phyloP scores from a whole-genome alignment of 768 basidiomycete species.

The Lentinula boryana region DNA sequence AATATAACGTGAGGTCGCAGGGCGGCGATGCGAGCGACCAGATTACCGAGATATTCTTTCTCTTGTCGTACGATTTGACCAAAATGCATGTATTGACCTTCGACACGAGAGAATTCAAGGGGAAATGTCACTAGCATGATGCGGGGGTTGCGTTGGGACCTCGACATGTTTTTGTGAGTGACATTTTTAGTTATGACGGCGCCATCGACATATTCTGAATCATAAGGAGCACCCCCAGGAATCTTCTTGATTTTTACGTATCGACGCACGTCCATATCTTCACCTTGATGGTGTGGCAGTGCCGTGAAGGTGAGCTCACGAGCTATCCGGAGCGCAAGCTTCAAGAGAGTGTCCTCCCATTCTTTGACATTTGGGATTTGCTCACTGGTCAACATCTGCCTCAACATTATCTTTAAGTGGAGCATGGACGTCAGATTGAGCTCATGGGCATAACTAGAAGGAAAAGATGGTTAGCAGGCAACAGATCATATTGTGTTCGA shows the following conservation, averaged over 20 bases:
- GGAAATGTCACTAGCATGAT: slow-evolving; percentile 97
- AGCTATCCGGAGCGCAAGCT: slow-evolving; percentile 80
- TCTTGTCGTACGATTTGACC: slow-evolving; percentile 89
- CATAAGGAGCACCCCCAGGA: slow-evolving; percentile 84
- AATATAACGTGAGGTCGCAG: slow-evolving; percentile 89
- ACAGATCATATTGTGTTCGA: background rate
- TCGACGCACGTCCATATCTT: slow-evolving; percentile 90
- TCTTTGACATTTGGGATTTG: slow-evolving; percentile 75
- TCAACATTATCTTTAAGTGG: slow-evolving; percentile 86
- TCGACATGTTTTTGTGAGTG: slow-evolving; percentile 91
- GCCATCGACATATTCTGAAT: slow-evolving; percentile 96
- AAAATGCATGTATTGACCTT: slow-evolving; percentile 90
- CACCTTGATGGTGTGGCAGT: slow-evolving; percentile 68
- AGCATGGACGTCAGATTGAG: slow-evolving; percentile 82
- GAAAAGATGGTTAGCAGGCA: slow-evolving; percentile 6
- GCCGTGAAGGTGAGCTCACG: slow-evolving; percentile 76
- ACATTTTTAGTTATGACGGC: slow-evolving; percentile 98
- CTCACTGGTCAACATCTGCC: slow-evolving; percentile 83
- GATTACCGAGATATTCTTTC: slow-evolving; percentile 84
- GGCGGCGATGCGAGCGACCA: slow-evolving; percentile 86
- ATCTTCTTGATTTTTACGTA: slow-evolving; percentile 99
- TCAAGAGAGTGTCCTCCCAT: slow-evolving; percentile 85
- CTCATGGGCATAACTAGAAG: slow-evolving; percentile 69
- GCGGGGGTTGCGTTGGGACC: slow-evolving; percentile 76
- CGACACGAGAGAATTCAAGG: slow-evolving; percentile 86